Evolutionary conservation across 2,329 filamentous ascomycete species (phyloP).

Genomic region (Cercospora sesami): DNA sequence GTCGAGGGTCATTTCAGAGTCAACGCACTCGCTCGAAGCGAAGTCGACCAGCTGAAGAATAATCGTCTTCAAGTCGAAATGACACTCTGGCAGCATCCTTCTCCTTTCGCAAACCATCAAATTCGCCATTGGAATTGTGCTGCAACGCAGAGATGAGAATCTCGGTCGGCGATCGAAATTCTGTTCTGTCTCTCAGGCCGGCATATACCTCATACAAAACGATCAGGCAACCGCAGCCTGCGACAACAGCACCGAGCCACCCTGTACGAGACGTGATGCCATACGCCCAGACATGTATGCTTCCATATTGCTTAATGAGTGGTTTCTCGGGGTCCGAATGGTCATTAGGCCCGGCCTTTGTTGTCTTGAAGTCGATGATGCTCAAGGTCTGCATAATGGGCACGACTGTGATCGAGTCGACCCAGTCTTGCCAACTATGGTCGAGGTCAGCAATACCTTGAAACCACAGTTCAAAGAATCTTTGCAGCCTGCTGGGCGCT

Average conservation of each 20-base stretch:
- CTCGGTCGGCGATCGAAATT: constrained; percentile 22
- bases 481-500: not conserved
- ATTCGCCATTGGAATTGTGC: constrained; percentile 28
- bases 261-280: constrained; percentile 28
- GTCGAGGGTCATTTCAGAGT: not conserved
- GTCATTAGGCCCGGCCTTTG: not conserved
- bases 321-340: not conserved
- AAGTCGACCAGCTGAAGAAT: constrained; percentile 20
- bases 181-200: constrained; percentile 19
- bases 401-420: constrained; percentile 1
- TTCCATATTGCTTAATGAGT: constrained; percentile 18
- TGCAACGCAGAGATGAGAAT: constrained; percentile 33
- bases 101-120: constrained; percentile 26
- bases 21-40: constrained; percentile 20
- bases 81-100: constrained; percentile 22
- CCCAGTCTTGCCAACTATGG: no score
- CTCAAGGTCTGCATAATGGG: constrained; percentile 26
- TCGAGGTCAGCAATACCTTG: no score
- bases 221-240: constrained; percentile 21
- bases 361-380: constrained; percentile 27
- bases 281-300: constrained; percentile 31
- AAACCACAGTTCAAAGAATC: constrained; percentile 1
- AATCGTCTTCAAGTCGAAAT: constrained; percentile 24
- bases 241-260: constrained; percentile 26
- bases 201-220: constrained; percentile 27